These are phyloP conservation scores for Cucurbita argyrosperma DNA, from an alignment of 306 rosid species.

Conservation along the genomic window DNA sequence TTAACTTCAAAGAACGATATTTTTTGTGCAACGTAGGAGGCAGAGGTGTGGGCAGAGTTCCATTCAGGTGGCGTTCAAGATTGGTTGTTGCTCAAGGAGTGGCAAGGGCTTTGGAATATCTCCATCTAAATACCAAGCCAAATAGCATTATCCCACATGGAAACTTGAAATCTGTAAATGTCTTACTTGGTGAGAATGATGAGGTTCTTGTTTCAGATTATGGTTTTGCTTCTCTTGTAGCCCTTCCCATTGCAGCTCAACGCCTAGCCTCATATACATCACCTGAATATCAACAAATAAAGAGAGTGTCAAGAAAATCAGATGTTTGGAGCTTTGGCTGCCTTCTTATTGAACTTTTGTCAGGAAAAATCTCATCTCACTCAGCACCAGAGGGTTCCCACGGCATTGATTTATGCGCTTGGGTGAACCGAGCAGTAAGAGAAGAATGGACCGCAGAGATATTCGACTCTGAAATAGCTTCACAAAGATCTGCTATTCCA, in stretches of 20 bases:
- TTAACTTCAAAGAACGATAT: not conserved
- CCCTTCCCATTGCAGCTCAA: constrained; percentile 60
- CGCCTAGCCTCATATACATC: constrained; percentile 44
- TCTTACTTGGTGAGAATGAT: constrained; percentile 41
- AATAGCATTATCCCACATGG: constrained; percentile 45
- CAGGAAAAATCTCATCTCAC: constrained; percentile 38
- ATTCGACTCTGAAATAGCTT: constrained; percentile 41
- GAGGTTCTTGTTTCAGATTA: constrained; percentile 49
- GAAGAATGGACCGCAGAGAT: constrained; percentile 95
- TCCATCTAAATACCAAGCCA: constrained; percentile 35
- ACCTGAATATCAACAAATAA: constrained; percentile 34
- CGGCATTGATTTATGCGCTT: constrained; percentile 42
- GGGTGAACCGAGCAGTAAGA: constrained; percentile 65
- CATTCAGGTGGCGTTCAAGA: constrained; percentile 55
- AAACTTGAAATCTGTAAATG: constrained; percentile 57
- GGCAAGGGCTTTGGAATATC: constrained; percentile 55
- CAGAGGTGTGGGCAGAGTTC: constrained; percentile 27
- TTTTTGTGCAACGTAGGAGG: constrained; percentile 18
- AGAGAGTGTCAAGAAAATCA: constrained; percentile 39
- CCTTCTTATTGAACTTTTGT: constrained; percentile 53
- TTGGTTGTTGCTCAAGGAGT: constrained; percentile 44
- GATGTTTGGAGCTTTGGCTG: constrained; percentile 83
- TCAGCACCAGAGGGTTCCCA: constrained; percentile 39
- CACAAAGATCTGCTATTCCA: constrained; percentile 23
- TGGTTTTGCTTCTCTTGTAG: constrained; percentile 40